Conservation (phyloP, 148 eudicot species). For the Dysphania ambrosioides region DNA sequence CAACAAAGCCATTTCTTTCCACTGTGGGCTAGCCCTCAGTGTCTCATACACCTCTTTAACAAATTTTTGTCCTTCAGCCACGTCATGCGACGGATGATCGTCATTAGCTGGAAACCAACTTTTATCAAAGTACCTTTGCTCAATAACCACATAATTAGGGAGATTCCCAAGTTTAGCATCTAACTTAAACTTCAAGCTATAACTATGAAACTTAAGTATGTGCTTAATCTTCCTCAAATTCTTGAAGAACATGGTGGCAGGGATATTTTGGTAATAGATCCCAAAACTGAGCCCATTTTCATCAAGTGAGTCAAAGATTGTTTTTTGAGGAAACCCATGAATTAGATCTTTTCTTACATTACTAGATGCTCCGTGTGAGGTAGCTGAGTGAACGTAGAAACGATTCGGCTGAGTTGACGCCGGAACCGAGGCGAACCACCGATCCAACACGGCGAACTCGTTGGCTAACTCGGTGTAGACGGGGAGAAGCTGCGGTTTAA, state of each 20-base stretch:
- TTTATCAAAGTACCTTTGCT: constrained; percentile 78
- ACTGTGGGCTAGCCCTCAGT: constrained; percentile 77
- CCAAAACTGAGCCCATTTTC: constrained; percentile 77
- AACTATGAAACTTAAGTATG: constrained; percentile 54
- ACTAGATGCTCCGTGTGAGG: constrained; percentile 92
- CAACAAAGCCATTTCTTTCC: constrained; percentile 87
- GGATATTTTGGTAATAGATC: constrained; percentile 91
- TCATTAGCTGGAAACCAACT: constrained; percentile 71
- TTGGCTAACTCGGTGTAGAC: constrained; percentile 70
- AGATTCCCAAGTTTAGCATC: constrained; percentile 63
- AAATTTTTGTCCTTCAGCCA: constrained; percentile 76
- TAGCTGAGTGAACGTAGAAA: constrained; percentile 89
- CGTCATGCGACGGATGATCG: constrained; percentile 92
- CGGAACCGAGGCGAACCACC: constrained; percentile 98
- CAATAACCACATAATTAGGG: constrained; percentile 78
- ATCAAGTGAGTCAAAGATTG: constrained; percentile 87
- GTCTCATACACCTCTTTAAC: constrained; percentile 94
- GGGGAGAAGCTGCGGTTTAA: constrained; percentile 62
- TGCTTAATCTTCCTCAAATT: constrained; percentile 66
- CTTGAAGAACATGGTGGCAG: constrained; percentile 81
- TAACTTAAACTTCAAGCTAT: constrained; percentile 54
- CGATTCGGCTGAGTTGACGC: constrained; percentile 99
- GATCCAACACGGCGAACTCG: constrained; percentile 78
- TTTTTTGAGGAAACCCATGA: constrained; percentile 82
- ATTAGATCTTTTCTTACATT: constrained; percentile 78